Conservation (phyloP, 441 rosid genomes). For the Pelargonium myrrhifolium region DNA sequence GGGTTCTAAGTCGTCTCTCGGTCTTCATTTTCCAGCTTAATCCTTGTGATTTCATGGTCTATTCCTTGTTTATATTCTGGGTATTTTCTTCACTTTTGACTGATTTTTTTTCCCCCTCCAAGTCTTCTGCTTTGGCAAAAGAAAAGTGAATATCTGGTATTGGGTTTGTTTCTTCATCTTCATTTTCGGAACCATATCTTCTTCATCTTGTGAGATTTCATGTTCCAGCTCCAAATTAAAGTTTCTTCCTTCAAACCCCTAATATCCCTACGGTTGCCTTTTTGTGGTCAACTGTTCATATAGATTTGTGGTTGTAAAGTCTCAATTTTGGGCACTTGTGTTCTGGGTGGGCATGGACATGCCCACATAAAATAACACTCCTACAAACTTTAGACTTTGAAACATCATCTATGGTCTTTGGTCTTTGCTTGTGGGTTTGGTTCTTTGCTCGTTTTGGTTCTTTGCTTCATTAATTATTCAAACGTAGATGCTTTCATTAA, state of each 20-base stretch:
- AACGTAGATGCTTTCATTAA: constrained; percentile 31
- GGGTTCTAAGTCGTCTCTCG: neutral
- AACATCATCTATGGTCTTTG: constrained; percentile 21
- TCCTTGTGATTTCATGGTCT: neutral
- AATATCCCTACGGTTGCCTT: constrained; percentile 15
- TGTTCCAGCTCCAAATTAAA: neutral
- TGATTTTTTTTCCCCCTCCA: neutral
- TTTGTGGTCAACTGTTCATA: constrained; percentile 12
- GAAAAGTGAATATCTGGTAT: neutral
- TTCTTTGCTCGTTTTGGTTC: constrained; percentile 35
- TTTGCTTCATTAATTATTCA: neutral
- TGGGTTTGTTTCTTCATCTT: neutral
- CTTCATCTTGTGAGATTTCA: neutral
- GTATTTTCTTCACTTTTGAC: neutral
- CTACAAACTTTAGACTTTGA: constrained; percentile 14
- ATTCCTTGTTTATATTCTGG: neutral
- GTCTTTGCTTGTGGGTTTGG: constrained; percentile 39
- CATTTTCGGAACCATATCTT: neutral
- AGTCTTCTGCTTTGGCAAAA: neutral
- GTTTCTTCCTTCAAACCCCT: constrained; percentile 9
- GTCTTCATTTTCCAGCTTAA: neutral
- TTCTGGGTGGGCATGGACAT: neutral
- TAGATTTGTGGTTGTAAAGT: constrained; percentile 15
- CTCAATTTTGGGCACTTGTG: constrained; percentile 15
- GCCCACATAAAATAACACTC: constrained; percentile 61